Base-by-base conservation (phyloP, 192 early-diverging fungal genomes). In the Podila epigama region DNA sequence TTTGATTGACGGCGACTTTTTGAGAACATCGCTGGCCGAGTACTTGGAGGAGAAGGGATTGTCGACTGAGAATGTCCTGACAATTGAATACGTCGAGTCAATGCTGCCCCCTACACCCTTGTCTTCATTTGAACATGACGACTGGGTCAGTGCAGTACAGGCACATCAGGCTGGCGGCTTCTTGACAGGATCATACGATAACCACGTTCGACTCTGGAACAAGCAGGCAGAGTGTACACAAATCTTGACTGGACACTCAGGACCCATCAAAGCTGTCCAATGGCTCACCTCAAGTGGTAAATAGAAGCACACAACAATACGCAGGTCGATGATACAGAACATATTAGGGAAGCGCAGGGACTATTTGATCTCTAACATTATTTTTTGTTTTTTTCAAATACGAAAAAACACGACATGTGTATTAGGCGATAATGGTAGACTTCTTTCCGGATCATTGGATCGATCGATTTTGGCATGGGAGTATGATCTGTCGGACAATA, bases 71-170 rank as follows among this genome's bases (percentile, higher is more conserved):
- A 93, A 95, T 56, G 82, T 93, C 8, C 70, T 98, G 61, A 89
- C 86, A 31, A 79, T 98, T 41, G 94, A 98, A 81, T 98, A 96
- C 84, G 89, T 97, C n/a, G 92, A 95, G 77, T 91, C 93, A 9
- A 89, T 93, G 84, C 86, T 94, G 48, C 96, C 96, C 15, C 97
- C 97, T 18, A 88, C 84, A 15, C 85, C 88, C 48, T 72, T 94
- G 34, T 88, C 90, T 16, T 85, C 94, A 22, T 92, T 88, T 66
- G 89, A 95, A 69, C 95, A 96, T 64, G 95, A 98, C 67, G 97
- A 98, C 78, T 98, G 97, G 97, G 92, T 98, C 64, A 90, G 90
- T 63, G 90, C 90, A 28, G 92, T 94, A 9, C 79, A 87, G 57
- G 79, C 72, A 22, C 70, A 78, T 40, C 61, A 60, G n/a, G 41